Evolutionary conservation across 768 basidiomycete genomes (phyloP).

Genomic region (Baorangia bicolor): DNA sequence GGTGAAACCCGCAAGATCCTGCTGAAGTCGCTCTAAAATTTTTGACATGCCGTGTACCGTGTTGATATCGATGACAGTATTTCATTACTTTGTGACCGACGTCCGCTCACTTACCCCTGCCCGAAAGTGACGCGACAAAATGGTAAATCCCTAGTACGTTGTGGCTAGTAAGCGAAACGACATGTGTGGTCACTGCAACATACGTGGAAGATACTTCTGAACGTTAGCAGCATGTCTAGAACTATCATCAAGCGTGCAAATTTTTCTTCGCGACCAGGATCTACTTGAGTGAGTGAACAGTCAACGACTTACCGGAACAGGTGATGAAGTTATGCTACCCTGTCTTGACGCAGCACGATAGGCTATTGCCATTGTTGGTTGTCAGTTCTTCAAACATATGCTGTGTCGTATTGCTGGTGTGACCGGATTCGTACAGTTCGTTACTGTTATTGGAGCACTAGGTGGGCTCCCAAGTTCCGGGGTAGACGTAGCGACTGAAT

Average conservation of each 20-base stretch:
- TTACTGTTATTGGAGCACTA: constrained; percentile 2
- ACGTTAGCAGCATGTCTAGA: neutral
- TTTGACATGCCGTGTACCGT: neutral
- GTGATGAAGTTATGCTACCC: constrained; percentile 6
- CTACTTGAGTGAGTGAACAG: constrained; percentile 3
- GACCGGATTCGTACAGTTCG: neutral
- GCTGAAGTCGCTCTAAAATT: neutral
- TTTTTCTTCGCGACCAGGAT: constrained; percentile 7
- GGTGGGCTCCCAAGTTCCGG: neutral
- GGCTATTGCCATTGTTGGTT: neutral
- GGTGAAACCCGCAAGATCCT: neutral
- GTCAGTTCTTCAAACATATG: constrained; percentile 1
- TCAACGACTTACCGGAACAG: neutral
- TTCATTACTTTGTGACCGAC: constrained; percentile 1
- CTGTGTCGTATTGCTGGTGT: neutral
- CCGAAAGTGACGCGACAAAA: neutral
- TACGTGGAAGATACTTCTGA: neutral
- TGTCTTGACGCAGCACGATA: neutral
- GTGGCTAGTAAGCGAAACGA: constrained; percentile 2
- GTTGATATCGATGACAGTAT: neutral
- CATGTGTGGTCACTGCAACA: neutral
- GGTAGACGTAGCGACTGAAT: neutral
- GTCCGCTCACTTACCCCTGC: neutral
- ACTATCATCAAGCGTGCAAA: constrained; percentile 4
- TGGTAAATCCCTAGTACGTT: neutral